These are phyloP conservation scores for Setaria viridis DNA, from an alignment of 202 grass and related monocot species.

Conservation along the genomic window DNA sequence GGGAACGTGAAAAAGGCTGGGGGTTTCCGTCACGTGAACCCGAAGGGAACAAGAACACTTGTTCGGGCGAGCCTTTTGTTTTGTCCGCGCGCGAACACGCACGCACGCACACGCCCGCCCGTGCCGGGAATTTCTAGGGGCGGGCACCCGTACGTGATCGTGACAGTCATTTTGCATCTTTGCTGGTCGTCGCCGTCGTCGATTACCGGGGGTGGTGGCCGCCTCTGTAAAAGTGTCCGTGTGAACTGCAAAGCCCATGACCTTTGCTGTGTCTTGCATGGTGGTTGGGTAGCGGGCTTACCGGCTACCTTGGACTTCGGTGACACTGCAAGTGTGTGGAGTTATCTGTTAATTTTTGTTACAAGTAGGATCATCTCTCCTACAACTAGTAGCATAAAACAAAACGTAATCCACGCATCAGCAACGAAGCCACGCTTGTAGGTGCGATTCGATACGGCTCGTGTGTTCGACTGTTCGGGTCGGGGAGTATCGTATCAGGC, in stretches of 20 bases:
- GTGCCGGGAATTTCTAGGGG: slow-evolving; percentile 41
- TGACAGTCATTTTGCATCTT: slow-evolving; percentile 9
- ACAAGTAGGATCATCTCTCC: slow-evolving; percentile 14
- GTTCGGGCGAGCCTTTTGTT: not conserved
- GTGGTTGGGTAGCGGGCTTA: not conserved
- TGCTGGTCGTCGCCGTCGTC: not conserved
- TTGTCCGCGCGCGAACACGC: slow-evolving; percentile 34
- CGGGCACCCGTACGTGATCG: slow-evolving; percentile 27
- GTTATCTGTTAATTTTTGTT: not conserved
- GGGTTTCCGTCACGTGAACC: slow-evolving; percentile 42
- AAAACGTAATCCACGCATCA: slow-evolving; percentile 18
- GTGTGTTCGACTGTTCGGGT: no score
- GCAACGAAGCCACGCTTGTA: slow-evolving; percentile 9
- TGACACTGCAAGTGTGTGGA: not conserved
- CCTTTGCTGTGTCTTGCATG: not conserved
- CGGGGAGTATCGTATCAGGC: not conserved
- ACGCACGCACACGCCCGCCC: not conserved
- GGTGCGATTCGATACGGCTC: not conserved
- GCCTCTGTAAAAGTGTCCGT: not conserved
- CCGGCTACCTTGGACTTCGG: slow-evolving; percentile 17
- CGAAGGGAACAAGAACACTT: slow-evolving; percentile 35
- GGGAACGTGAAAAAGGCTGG: not conserved
- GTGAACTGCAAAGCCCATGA: not conserved
- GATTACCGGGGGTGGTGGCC: not conserved
- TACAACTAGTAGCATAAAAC: not conserved